Evolutionary conservation across 129 eudicot genomes (phyloP).

Genomic region (Smallanthus sonchifolius): DNA sequence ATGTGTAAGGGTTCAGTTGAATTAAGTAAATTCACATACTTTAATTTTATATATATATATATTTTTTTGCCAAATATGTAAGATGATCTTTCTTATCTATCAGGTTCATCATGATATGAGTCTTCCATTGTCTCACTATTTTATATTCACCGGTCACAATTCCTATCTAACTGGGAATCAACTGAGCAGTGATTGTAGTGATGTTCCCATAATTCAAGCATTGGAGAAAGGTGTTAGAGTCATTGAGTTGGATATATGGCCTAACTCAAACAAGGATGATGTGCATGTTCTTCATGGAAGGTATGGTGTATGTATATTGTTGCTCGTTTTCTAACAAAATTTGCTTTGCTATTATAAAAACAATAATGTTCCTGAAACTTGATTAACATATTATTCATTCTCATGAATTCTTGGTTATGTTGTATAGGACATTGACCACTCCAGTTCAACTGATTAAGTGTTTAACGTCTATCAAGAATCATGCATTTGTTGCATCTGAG

Average conservation of each 20-base stretch:
- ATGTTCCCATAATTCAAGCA: slow-evolving; percentile 73
- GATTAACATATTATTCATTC: not conserved
- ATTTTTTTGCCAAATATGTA: not conserved
- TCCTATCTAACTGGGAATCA: slow-evolving; percentile 95
- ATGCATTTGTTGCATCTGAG: slow-evolving; percentile 80
- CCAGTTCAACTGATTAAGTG: slow-evolving; percentile 84
- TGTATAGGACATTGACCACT: slow-evolving; percentile 81
- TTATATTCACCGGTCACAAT: slow-evolving; percentile 91
- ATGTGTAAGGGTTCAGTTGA: not conserved
- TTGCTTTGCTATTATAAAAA: not conserved
- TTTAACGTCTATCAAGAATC: slow-evolving; percentile 66
- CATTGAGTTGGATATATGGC: slow-evolving; percentile 97
- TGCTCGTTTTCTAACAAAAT: not conserved
- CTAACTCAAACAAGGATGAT: slow-evolving; percentile 71
- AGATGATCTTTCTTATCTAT: slow-evolving; percentile 13
- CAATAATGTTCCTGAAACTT: not conserved
- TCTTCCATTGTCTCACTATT: slow-evolving; percentile 88
- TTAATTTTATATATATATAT: not conserved
- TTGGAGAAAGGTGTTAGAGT: slow-evolving; percentile 74
- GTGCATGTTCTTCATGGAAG: slow-evolving; percentile 94
- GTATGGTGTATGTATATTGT: slow-evolving; percentile 38
- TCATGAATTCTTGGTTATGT: slow-evolving; percentile 7
- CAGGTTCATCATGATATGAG: slow-evolving; percentile 93
- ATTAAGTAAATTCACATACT: not conserved
- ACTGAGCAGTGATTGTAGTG: slow-evolving; percentile 94